phyloP scores from a whole-genome alignment of 495 filamentous ascomycete species.

The Xylaria grammica region DNA sequence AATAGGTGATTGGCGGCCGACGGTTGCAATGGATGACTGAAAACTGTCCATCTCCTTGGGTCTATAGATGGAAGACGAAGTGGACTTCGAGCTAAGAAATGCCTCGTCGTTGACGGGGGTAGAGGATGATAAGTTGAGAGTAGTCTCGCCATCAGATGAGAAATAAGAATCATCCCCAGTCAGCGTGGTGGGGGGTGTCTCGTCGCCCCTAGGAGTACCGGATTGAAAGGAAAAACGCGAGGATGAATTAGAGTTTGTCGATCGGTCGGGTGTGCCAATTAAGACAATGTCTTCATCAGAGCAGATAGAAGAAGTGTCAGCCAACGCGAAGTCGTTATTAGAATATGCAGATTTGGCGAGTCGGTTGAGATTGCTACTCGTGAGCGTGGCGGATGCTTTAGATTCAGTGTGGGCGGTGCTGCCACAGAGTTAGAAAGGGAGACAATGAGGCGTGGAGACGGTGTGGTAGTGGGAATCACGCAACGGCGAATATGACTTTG shows the following conservation, averaged over 20 bases:
- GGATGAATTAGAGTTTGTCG: not conserved
- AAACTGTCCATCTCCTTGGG: not conserved
- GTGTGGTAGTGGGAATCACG: not conserved
- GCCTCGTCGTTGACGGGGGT: not conserved
- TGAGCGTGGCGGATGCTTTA: conserved; percentile 6
- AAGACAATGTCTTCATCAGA: conserved; percentile 17
- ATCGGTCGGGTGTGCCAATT: not conserved
- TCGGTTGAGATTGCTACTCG: conserved; percentile 13
- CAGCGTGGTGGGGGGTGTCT: conserved; percentile 17
- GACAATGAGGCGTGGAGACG: not conserved
- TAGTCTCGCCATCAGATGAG: not conserved
- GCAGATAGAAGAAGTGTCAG: not conserved
- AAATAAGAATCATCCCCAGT: conserved; percentile 11
- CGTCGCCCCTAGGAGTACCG: not conserved
- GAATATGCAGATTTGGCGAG: not conserved
- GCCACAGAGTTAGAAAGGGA: not conserved
- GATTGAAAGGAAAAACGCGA: not conserved
- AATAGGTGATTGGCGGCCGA: not conserved
- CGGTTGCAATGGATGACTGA: not conserved
- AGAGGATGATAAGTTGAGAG: not conserved
- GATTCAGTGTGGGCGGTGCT: not conserved
- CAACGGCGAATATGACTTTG: not conserved
- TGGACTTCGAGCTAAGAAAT: not conserved
- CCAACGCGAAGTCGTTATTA: not conserved
- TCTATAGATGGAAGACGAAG: not conserved